Base-by-base conservation (phyloP, 129 eudicot genomes). In the Dittrichia graveolens region DNA sequence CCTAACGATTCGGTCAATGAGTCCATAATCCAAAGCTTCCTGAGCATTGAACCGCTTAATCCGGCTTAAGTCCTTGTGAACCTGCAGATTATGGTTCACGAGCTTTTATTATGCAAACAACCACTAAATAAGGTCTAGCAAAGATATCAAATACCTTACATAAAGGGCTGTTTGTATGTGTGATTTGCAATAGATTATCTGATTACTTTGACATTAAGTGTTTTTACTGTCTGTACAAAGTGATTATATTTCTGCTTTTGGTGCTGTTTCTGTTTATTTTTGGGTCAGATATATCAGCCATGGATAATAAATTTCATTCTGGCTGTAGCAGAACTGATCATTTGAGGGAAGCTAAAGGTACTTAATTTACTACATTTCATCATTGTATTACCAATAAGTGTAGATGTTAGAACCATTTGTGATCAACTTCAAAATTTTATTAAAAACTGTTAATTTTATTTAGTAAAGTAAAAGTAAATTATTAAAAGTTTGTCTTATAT, bases 1-100 rank as follows among this genome's bases (percentile, higher is more conserved):
- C 84, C 89, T 81, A 4, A 85, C 86, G 14, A 91, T 75, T 16
- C 85, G 76, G 77, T 91, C 97, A 72, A 91, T 84, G 13, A 91
- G 80, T 14, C 97, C 97, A 35, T 91, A 88, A 48, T 91, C 95
- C 42, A 91, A 62, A 71, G 97, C 97, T 69, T 77, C 86, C 72
- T 88, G 85, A 48, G 91, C 89, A 72, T 69, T 79, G 74, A 91
- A 88, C 1, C 74, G 67, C 80, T 79, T 85, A 67, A 76, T 49
- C 52, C 83, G 73, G 13, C 83, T 73, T 10, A 91, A 75, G 78
- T 91, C 95, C 69, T 88, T 59, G 74, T 83, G 52, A 69, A 87
- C 75, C 97, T 91, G 90, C 80, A 79, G 11, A 52, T 68, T 45
- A 69, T 45, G 71, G 14, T 74, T 40, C 8, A 55, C 13, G 7